phyloP scores from a whole-genome alignment of 176 grass and related monocot species.

The Rhipidocladum racemiflorum region DNA sequence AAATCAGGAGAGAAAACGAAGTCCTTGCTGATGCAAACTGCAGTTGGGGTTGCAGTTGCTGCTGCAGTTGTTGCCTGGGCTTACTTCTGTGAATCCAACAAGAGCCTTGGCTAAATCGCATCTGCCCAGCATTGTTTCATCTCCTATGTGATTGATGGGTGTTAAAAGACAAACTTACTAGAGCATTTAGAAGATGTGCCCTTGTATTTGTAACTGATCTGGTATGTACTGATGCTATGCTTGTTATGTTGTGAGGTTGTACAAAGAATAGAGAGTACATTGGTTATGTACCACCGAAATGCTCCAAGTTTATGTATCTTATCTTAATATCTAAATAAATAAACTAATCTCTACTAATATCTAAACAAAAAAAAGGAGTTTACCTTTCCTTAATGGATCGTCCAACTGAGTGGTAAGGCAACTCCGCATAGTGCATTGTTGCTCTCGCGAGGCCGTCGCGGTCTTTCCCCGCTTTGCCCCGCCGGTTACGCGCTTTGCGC shows the following conservation, averaged over 20 bases:
- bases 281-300: too few species aligned
- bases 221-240: background rate
- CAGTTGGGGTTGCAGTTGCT: conserved; percentile 28
- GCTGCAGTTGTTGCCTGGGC: conserved; percentile 32
- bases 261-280: conserved; percentile 6
- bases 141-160: background rate
- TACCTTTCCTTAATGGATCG: too few species aligned
- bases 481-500: too few species aligned
- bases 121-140: background rate
- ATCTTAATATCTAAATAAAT: too few species aligned
- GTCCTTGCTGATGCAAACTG: conserved; percentile 17
- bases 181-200: background rate
- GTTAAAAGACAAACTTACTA: background rate
- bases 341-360: too few species aligned
- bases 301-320: too few species aligned
- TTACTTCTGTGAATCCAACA: conserved; percentile 36
- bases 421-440: too few species aligned
- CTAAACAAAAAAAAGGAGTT: too few species aligned
- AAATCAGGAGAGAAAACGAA: background rate
- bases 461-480: too few species aligned
- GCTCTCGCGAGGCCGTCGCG: too few species aligned
- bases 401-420: too few species aligned
- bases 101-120: conserved; percentile 9
- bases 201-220: background rate
- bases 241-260: background rate